Percentiles rank a stretch among this genome's conserved stretches.
Evolutionary conservation across 2,329 filamentous ascomycete genomes (phyloP).

Genomic region (Colletotrichum magnum): DNA sequence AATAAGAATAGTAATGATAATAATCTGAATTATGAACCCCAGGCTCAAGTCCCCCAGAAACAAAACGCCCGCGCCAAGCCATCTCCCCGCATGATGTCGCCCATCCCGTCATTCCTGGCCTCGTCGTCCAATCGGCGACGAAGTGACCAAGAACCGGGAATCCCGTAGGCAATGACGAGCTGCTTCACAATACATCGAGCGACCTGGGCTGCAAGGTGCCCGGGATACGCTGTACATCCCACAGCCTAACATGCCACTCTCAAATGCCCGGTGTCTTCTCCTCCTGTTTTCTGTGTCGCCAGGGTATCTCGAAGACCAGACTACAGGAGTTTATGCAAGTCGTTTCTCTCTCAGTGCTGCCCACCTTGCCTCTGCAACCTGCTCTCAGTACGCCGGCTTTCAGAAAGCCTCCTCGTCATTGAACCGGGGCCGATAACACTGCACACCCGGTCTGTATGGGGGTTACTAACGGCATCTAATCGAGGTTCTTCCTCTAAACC

Average conservation of each 20-base stretch:
- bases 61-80: conserved; percentile 40
- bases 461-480: conserved; percentile 17
- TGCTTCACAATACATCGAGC: not conserved
- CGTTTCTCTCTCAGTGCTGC: not conserved
- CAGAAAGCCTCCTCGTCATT: conserved; percentile 7
- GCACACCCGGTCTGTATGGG: not conserved
- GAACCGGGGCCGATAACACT: conserved; percentile 1
- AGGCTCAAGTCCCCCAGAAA: not conserved
- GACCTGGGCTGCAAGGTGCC: too few species aligned
- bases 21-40: conserved; percentile 2
- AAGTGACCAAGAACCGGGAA: conserved; percentile 2
- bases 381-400: conserved; percentile 11
- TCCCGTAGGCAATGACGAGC: conserved; percentile 23
- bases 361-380: conserved; percentile 17
- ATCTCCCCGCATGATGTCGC: conserved; percentile 39
- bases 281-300: not conserved
- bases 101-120: conserved; percentile 33
- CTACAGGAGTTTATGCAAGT: not conserved
- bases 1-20: not conserved
- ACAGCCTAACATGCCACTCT: conserved; percentile 7
- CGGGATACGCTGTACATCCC: too few species aligned
- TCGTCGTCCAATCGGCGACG: conserved; percentile 32
- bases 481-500: conserved; percentile 20
- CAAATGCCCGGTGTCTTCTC: not conserved
- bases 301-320: not conserved